These are phyloP conservation scores for Fusarium phyllophilum DNA, from an alignment of 2,329 filamentous ascomycete species.

Conservation along the genomic window DNA sequence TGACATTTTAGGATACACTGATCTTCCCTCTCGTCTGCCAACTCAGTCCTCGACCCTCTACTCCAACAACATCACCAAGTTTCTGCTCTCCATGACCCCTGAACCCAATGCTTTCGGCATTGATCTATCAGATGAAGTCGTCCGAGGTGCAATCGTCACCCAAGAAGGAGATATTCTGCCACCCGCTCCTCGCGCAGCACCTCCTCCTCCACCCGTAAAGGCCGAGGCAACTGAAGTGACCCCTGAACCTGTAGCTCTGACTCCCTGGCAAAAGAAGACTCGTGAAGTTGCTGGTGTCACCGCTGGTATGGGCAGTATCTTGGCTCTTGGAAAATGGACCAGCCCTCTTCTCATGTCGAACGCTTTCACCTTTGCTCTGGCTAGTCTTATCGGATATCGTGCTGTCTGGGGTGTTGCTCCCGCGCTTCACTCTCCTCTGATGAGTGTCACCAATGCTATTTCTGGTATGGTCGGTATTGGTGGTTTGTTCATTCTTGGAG, in stretches of 20 bases:
- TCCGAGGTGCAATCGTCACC: conserved; percentile 85
- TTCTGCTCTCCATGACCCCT: conserved; percentile 82
- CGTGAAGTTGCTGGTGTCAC: conserved; percentile 80
- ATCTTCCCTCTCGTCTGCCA: conserved; percentile 85
- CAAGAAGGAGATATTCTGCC: conserved; percentile 80
- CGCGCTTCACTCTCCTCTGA: conserved; percentile 86
- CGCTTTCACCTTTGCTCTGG: conserved; percentile 84
- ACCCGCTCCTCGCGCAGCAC: conserved; percentile 74
- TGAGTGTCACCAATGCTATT: conserved; percentile 94
- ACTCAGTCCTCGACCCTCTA: conserved; percentile 92
- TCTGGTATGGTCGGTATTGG: conserved; percentile 92
- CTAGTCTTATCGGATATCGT: conserved; percentile 86
- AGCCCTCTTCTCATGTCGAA: conserved; percentile 89
- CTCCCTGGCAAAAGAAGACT: conserved; percentile 82
- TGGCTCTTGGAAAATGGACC: conserved; percentile 83
- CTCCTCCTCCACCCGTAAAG: conserved; percentile 62
- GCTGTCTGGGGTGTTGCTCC: conserved; percentile 89
- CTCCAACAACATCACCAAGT: conserved; percentile 93
- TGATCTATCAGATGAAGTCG: conserved; percentile 85
- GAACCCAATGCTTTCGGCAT: conserved; percentile 82
- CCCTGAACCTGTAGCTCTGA: conserved; percentile 70
- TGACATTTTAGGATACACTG: conserved; percentile 76
- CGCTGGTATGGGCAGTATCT: conserved; percentile 78
- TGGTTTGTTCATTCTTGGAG: conserved; percentile 88
- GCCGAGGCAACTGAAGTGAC: conserved; percentile 57